Evolutionary conservation across 2,329 filamentous ascomycete species (phyloP).

Genomic region (Colletotrichum aenigma): DNA sequence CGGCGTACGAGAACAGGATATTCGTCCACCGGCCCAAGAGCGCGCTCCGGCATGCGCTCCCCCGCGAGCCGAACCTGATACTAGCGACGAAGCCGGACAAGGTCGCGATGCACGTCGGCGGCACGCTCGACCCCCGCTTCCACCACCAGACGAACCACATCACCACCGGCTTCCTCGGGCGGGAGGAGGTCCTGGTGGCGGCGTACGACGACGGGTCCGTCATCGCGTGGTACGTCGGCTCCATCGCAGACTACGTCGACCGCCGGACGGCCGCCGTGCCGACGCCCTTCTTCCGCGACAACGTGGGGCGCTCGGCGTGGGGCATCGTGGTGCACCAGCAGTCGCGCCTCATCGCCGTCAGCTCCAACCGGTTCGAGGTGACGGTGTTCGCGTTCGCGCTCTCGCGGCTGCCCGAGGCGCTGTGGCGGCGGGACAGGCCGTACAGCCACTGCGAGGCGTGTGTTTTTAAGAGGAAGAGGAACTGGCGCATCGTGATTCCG

Average conservation of each 20-base stretch:
- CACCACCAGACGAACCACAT: conserved; percentile 74
- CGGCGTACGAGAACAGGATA: conserved; percentile 60
- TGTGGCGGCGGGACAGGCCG: conserved; percentile 18
- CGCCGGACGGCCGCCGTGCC: conserved; percentile 24
- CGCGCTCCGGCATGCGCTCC: conserved; percentile 51
- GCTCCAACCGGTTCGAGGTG: conserved; percentile 70
- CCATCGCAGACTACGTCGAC: conserved; percentile 50
- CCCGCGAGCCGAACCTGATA: conserved; percentile 52
- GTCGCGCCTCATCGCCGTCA: conserved; percentile 86
- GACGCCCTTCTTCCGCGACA: conserved; percentile 71
- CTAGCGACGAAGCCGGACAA: conserved; percentile 48
- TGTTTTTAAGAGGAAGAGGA: conserved; percentile 45
- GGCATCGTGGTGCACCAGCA: conserved; percentile 81
- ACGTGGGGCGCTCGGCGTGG: conserved; percentile 84
- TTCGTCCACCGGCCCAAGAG: conserved; percentile 59
- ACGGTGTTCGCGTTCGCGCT: conserved; percentile 58
- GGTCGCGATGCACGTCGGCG: conserved; percentile 45
- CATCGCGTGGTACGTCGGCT: conserved; percentile 68
- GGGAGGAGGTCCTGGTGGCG: conserved; percentile 70
- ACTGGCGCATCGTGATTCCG: conserved; percentile 55
- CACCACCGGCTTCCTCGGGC: conserved; percentile 70
- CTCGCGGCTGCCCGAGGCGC: conserved; percentile 16
- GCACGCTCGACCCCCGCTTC: conserved; percentile 54
- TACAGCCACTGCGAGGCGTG: conserved; percentile 32
- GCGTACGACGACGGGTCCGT: conserved; percentile 80